Conservation (phyloP, 2,329 filamentous ascomycete species). For the Magnaporthiopsis rhizophila region DNA sequence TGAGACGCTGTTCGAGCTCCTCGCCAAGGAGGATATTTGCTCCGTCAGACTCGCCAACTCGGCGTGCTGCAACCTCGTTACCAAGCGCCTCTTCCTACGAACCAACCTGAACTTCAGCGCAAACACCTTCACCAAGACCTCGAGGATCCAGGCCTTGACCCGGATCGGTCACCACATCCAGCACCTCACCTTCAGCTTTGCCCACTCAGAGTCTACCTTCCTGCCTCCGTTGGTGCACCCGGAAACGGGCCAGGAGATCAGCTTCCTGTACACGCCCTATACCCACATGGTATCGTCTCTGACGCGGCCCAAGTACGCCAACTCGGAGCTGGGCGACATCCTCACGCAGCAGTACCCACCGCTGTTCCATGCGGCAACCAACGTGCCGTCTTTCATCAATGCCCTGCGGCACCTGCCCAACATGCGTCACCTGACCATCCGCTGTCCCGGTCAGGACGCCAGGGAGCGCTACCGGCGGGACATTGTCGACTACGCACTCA, state of each 20-base stretch:
- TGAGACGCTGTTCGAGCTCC: slow-evolving; percentile 39
- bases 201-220: slow-evolving; percentile 67
- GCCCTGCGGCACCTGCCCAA: slow-evolving; percentile 62
- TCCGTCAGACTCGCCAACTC: slow-evolving; percentile 59
- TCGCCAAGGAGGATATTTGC: slow-evolving; percentile 45
- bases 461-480: slow-evolving; percentile 65
- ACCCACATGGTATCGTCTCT: slow-evolving; percentile 54
- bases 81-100: slow-evolving; percentile 61
- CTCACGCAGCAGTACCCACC: slow-evolving; percentile 82
- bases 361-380: slow-evolving; percentile 81
- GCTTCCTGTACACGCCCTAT: slow-evolving; percentile 75
- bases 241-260: slow-evolving; percentile 65
- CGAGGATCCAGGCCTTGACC: slow-evolving; percentile 64
- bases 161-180: slow-evolving; percentile 73
- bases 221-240: slow-evolving; percentile 79
- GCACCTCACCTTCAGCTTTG: slow-evolving; percentile 68
- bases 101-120: slow-evolving; percentile 63
- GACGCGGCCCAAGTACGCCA: slow-evolving; percentile 69
- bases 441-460: slow-evolving; percentile 64
- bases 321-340: slow-evolving; percentile 69
- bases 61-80: slow-evolving; percentile 62
- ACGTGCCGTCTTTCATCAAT: slow-evolving; percentile 74
- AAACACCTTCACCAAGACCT: slow-evolving; percentile 67
- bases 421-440: slow-evolving; percentile 66
- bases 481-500: slow-evolving; percentile 81